These are phyloP conservation scores for Termitomyces sp. DNA, from an alignment of 768 basidiomycete genomes.

Conservation along the genomic window DNA sequence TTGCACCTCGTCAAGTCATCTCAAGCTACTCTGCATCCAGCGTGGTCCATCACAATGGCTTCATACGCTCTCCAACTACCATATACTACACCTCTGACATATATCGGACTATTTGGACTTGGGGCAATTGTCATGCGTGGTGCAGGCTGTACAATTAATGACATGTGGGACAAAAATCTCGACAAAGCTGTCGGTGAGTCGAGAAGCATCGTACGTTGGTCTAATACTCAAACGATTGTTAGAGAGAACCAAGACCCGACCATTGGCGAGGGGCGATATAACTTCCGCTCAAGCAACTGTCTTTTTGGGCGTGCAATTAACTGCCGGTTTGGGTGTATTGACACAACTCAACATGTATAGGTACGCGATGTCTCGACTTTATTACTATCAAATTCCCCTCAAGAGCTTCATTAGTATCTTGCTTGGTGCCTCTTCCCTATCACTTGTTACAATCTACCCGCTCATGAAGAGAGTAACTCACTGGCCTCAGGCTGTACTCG, in stretches of 20 bases:
- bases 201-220: not conserved
- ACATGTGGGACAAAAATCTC: slow-evolving; percentile 94
- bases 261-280: slow-evolving; percentile 83
- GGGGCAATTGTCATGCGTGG: slow-evolving; percentile 96
- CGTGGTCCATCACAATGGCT: slow-evolving; percentile 98
- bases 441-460: slow-evolving; percentile 86
- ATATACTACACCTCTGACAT: slow-evolving; percentile 64
- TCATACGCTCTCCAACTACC: slow-evolving; percentile 76
- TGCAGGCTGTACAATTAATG: slow-evolving; percentile 98
- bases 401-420: slow-evolving; percentile 56
- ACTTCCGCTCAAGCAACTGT: slow-evolving; percentile 68
- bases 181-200: slow-evolving; percentile 85
- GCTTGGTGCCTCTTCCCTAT: slow-evolving; percentile 88
- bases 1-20: slow-evolving; percentile 1
- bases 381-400: not conserved
- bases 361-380: slow-evolving; percentile 38
- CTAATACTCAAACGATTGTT: not conserved
- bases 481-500: slow-evolving; percentile 96
- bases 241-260: slow-evolving; percentile 88
- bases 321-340: slow-evolving; percentile 79
- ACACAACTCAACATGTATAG: slow-evolving; percentile 95
- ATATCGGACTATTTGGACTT: slow-evolving; percentile 78
- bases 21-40: slow-evolving; percentile 37
- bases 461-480: slow-evolving; percentile 96
- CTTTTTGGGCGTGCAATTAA: slow-evolving; percentile 82